A percentile compares a stretch with the other conserved stretches of the same genome.
phyloP scores from a whole-genome alignment of 192 early-diverging fungal genomes.

The Mortierella antarctica region DNA sequence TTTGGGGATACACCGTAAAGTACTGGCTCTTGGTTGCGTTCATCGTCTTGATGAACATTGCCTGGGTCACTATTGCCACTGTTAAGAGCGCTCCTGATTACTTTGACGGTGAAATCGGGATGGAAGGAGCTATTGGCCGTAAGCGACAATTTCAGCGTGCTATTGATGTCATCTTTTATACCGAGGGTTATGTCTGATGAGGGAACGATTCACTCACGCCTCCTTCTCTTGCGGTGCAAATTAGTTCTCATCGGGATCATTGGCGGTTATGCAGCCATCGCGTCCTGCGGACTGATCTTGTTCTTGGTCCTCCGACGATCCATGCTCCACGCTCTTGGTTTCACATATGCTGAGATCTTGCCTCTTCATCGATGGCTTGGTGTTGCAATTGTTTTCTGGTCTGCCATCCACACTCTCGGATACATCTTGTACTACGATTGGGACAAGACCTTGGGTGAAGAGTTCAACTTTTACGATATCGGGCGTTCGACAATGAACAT shows the following conservation, averaged over 20 bases:
- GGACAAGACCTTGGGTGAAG: slow-evolving; percentile 1
- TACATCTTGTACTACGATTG: slow-evolving; percentile 36
- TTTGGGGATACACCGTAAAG: slow-evolving; percentile 46
- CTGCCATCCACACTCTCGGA: slow-evolving; percentile 33
- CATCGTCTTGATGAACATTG: slow-evolving; percentile 15
- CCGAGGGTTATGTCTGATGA: too few species aligned
- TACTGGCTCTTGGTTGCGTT: slow-evolving; percentile 36
- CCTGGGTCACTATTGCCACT: slow-evolving; percentile 4
- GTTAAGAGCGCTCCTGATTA: neutral
- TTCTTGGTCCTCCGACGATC: slow-evolving; percentile 41
- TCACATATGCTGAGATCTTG: slow-evolving; percentile 43
- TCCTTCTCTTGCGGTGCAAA: neutral
- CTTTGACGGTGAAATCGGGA: neutral
- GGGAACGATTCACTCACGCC: too few species aligned
- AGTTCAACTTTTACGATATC: slow-evolving; percentile 35
- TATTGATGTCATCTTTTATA: too few species aligned
- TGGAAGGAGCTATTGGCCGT: slow-evolving; percentile 19
- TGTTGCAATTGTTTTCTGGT: slow-evolving; percentile 39
- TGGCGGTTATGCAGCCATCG: slow-evolving; percentile 28
- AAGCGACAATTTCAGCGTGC: neutral
- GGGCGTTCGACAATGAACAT: slow-evolving; percentile 44
- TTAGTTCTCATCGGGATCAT: slow-evolving; percentile 24
- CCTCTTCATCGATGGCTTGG: slow-evolving; percentile 53
- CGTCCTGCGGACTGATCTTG: slow-evolving; percentile 24
- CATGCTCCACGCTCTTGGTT: slow-evolving; percentile 50